Conservation (phyloP, 257 asterid genomes). For the Petunia secreta region DNA sequence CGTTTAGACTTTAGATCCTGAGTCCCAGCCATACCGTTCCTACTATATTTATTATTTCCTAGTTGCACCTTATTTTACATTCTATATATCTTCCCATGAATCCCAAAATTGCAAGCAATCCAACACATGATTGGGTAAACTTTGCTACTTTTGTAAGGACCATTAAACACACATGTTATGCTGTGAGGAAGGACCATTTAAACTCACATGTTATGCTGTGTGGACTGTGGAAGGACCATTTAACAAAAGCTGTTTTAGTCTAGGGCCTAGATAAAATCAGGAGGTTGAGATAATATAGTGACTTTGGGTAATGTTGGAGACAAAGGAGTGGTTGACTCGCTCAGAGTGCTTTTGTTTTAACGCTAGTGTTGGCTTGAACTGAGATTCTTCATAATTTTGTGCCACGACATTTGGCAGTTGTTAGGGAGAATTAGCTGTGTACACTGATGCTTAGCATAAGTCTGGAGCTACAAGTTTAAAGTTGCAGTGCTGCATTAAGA, state of each 20-base stretch:
- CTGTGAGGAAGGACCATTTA: too few species aligned
- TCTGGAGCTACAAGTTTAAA: neutral
- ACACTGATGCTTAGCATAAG: neutral
- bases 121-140: neutral
- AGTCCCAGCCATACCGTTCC: too few species aligned
- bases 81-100: neutral
- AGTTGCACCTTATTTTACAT: neutral
- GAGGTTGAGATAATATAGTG: neutral
- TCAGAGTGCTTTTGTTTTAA: neutral
- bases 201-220: too few species aligned
- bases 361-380: neutral
- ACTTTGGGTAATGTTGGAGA: conserved; percentile 8
- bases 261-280: too few species aligned
- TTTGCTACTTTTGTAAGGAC: too few species aligned
- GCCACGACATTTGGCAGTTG: neutral
- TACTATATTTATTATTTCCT: neutral
- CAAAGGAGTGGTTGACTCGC: neutral
- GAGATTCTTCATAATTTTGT: neutral
- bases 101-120: neutral
- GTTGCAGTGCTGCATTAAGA: neutral
- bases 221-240: too few species aligned
- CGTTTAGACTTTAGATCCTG: too few species aligned
- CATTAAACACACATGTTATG: too few species aligned
- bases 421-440: neutral
- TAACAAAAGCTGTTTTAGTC: too few species aligned